Evolutionary conservation across 805 yeast genomes (phyloP), one percentile per base, ranked within the genome.

Genomic region (Kluyveromyces wickerhamii): DNA sequence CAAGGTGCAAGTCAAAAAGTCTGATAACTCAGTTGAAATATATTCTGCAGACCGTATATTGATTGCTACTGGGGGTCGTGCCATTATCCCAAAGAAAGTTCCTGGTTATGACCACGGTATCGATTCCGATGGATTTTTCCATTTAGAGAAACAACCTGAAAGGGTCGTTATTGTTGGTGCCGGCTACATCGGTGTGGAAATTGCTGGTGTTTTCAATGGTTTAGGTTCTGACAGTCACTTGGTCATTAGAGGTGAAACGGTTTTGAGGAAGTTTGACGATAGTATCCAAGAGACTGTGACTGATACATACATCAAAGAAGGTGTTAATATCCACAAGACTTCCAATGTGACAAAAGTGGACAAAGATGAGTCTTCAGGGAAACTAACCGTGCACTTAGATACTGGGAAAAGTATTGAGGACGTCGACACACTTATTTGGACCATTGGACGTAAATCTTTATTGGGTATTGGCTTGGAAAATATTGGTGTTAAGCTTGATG

Each of bases 101-200:
- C 79, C 79, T 36, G 97, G 97, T 33, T 74, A 78, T 32, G 92
- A 87, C 52, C 67, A 70, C 39, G 96, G 96, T 39, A 79, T 76
- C 41, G 77, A 81, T 35, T 85, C 96, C 14, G 95, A 92, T 58
- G 95, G 95, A 0, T 92, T 92, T 59, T 92, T 92, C 54, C 74
- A 72, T 43, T 67, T 92, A 45, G 79, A 72, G 40, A 53, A 63
- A 32, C 96, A 88, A 63, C 98, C 99, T 34, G 79, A 86, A 61
- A 71, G 78, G 32, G 97, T 89, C 19, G 97, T 94, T 2, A 71
- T 92, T 41, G 95, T 92, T 9, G 99, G 99, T 49, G 96, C 96
- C 24, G 99, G 99, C 28, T 92, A 92, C 65, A 92, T 92, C 57
- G 97, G 95, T 38, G 81, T 87, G 31, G 99, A 92, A 66, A 72